phyloP scores from a whole-genome alignment of 306 rosid genomes.

The Canavalia gladiata region DNA sequence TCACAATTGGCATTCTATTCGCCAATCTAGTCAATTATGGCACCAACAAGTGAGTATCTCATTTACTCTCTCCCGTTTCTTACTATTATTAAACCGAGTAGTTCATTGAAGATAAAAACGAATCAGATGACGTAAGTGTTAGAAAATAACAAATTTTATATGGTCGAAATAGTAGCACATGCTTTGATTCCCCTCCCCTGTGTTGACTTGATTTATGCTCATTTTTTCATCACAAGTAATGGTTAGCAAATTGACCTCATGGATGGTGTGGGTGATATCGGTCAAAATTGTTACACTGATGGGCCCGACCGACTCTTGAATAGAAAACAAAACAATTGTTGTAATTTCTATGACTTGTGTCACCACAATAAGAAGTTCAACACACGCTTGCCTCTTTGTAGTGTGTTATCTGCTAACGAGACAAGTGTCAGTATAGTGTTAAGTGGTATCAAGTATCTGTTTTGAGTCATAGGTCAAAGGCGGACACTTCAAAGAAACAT shows the following conservation, averaged over 20 bases:
- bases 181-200: not conserved
- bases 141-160: not conserved
- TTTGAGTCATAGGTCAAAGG: conserved; percentile 13
- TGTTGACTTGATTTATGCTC: conserved; percentile 20
- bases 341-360: conserved; percentile 33
- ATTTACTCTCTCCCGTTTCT: not conserved
- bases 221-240: not conserved
- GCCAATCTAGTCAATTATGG: conserved; percentile 87
- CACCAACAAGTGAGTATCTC: conserved; percentile 73
- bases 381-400: conserved; percentile 26
- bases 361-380: not conserved
- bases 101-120: not conserved
- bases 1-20: conserved; percentile 90
- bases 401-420: not conserved
- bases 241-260: conserved; percentile 21
- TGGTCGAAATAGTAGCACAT: conserved; percentile 8
- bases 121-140: not conserved
- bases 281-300: conserved; percentile 41
- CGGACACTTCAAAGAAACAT: conserved; percentile 10
- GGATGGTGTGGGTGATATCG: not conserved
- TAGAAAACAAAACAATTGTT: not conserved
- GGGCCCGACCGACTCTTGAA: not conserved
- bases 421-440: conserved; percentile 29
- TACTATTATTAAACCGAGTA: not conserved
- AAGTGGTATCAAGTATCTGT: not conserved